phyloP scores from a whole-genome alignment of 805 yeast genomes.

The Vanderwaltozyma yarrowii region DNA sequence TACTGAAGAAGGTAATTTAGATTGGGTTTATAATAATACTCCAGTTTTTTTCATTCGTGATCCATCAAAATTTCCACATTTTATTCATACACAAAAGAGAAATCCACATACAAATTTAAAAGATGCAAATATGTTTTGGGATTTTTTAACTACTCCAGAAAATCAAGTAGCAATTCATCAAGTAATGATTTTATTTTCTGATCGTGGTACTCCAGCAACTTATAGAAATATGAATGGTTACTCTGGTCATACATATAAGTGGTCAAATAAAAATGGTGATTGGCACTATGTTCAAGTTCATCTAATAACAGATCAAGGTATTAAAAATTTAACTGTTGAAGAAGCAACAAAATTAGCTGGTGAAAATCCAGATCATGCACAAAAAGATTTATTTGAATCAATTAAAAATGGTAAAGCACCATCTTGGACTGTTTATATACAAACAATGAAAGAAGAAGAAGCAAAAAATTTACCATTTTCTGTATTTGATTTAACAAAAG shows the following conservation, averaged over 20 bases:
- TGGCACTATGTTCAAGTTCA: slow-evolving; percentile 52
- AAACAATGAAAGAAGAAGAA: slow-evolving; percentile 77
- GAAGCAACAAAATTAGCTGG: slow-evolving; percentile 63
- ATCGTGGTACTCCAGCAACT: slow-evolving; percentile 50
- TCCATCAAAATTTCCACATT: slow-evolving; percentile 53
- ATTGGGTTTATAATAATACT: slow-evolving; percentile 67
- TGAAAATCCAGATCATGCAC: slow-evolving; percentile 73
- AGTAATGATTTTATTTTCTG: slow-evolving; percentile 48
- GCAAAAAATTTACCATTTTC: slow-evolving; percentile 69
- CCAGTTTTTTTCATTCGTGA: slow-evolving; percentile 58
- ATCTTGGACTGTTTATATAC: slow-evolving; percentile 77
- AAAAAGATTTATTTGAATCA: slow-evolving; percentile 67
- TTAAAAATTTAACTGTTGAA: slow-evolving; percentile 44
- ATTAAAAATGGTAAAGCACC: slow-evolving; percentile 74
- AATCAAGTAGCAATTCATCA: slow-evolving; percentile 77
- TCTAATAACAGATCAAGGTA: slow-evolving; percentile 43
- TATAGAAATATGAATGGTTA: slow-evolving; percentile 54
- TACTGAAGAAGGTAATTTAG: slow-evolving; percentile 59
- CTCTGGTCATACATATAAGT: slow-evolving; percentile 58
- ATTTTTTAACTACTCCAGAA: slow-evolving; percentile 47
- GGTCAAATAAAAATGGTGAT: slow-evolving; percentile 44
- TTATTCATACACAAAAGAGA: slow-evolving; percentile 63
- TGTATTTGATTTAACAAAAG: slow-evolving; percentile 83
- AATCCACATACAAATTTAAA: slow-evolving; percentile 63
- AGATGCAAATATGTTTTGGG: slow-evolving; percentile 81